Conservation (phyloP, 192 early-diverging fungal genomes). For the Tieghemiomyces parasiticus region DNA sequence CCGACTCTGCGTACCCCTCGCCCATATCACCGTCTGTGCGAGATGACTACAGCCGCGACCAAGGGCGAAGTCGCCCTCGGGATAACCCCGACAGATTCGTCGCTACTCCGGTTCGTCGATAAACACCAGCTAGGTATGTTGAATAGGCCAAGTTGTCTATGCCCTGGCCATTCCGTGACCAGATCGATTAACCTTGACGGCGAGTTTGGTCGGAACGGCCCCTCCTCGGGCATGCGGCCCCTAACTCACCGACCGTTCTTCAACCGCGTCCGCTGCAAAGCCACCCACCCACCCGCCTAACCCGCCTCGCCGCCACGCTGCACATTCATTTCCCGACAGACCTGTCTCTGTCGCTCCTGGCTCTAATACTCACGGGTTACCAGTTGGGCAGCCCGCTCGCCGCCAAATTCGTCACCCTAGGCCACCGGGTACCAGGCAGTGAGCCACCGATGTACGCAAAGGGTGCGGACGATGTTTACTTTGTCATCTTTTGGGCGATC, state of each 20-base stretch:
- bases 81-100: no score
- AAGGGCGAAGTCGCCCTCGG: no score
- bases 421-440: neutral
- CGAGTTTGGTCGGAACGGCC: neutral
- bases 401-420: neutral
- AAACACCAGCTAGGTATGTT: no score
- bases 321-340: neutral
- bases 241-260: neutral
- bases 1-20: no score
- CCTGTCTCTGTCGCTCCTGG: conserved; percentile 1
- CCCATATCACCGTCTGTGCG: no score
- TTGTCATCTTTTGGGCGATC: conserved; percentile 48
- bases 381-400: neutral
- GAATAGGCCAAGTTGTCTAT: no score
- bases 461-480: conserved; percentile 39
- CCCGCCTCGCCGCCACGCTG: neutral
- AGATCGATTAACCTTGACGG: neutral
- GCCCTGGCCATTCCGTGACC: no score
- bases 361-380: neutral
- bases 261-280: neutral
- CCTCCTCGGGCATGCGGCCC: no score
- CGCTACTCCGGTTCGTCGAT: no score
- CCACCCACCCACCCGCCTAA: neutral
- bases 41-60: no score
- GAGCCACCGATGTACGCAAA: conserved; percentile 20